These are phyloP conservation scores for Silybum marianum DNA, from an alignment of 129 eudicot genomes.

Conservation along the genomic window DNA sequence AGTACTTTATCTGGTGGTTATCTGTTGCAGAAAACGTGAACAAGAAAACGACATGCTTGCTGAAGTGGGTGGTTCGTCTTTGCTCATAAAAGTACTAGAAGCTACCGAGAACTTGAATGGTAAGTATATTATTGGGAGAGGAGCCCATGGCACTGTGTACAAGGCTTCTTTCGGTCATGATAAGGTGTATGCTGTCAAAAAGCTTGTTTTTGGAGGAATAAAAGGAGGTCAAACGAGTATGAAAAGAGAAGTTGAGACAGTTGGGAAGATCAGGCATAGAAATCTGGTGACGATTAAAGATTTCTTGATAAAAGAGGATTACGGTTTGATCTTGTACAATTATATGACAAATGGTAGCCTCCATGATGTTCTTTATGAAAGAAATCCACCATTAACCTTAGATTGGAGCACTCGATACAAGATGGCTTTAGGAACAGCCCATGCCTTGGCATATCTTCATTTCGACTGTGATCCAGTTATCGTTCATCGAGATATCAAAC, in stretches of 20 bases:
- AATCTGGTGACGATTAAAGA: slow-evolving; percentile 69
- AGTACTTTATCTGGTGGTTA: slow-evolving; percentile 36
- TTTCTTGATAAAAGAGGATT: slow-evolving; percentile 61
- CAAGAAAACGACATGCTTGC: slow-evolving; percentile 37
- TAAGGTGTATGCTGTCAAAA: slow-evolving; percentile 70
- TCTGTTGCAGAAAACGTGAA: slow-evolving; percentile 27
- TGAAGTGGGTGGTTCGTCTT: slow-evolving; percentile 58
- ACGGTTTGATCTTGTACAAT: slow-evolving; percentile 66
- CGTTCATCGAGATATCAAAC: slow-evolving; percentile 83
- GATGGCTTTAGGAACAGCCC: slow-evolving; percentile 82
- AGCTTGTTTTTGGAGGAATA: slow-evolving; percentile 49
- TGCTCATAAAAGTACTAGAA: slow-evolving; percentile 57
- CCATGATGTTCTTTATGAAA: slow-evolving; percentile 65
- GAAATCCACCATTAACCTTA: slow-evolving; percentile 41
- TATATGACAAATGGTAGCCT: slow-evolving; percentile 90
- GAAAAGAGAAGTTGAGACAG: slow-evolving; percentile 84
- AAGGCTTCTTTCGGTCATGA: slow-evolving; percentile 65
- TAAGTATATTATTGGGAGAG: slow-evolving; percentile 73
- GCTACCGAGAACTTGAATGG: slow-evolving; percentile 77
- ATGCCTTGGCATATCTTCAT: slow-evolving; percentile 84
- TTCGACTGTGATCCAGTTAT: slow-evolving; percentile 85
- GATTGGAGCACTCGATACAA: slow-evolving; percentile 68
- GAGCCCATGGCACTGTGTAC: slow-evolving; percentile 88
- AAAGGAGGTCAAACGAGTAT: slow-evolving; percentile 60
- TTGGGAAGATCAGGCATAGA: slow-evolving; percentile 83